Evolutionary conservation across 2,329 filamentous ascomycete genomes (phyloP), one percentile per base, ranked within the genome.

Genomic region (Sclerotiophoma versabilis): DNA sequence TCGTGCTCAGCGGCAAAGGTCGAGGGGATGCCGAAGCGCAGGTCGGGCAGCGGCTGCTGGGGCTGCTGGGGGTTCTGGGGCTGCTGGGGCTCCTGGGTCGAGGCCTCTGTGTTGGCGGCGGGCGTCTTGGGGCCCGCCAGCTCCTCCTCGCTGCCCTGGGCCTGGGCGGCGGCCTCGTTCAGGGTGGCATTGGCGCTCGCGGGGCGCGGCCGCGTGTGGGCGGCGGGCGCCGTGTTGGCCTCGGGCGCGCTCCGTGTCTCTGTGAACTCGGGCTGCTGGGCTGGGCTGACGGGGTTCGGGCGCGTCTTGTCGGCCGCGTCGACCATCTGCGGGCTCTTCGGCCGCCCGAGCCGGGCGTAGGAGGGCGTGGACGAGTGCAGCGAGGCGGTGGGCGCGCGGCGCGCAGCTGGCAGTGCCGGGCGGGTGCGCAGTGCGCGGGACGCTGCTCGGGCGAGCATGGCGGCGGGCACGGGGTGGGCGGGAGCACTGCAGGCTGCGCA

Each of bases 21-120:
- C 2, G 93, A 96, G 0, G 93, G 93, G 59, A 98, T 96, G 60
- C 93, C 93, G 70, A 93, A 88, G n/a, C 92, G 95, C 37, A 98
- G 82, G 72, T 98, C 93, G 47, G 93, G 93, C 11, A 97, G 84
- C 47, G 91, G 88, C 67, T 88, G 83, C 14, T 70, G 72, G 46
- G 84, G 81, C 20, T 86, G 80, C 63, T 83, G 75, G 44, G 70
- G 66, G 7, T 27, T 23, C 46, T 69, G 66, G 12, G 15, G 42
- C n/a, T 54, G 34, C 32, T 61, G 55, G 32, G 61, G 48, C 45
- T 79, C 76, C 36, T 79, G 75, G 49, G 77, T 66, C 43, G 73
- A 66, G 54, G 76, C 63, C 32, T 73, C 66, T 22, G 72, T 76
- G 56, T 79, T 75, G 19, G 64, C 62, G 30, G 60, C 42, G 68